A percentile compares a stretch with the other conserved stretches of the same genome.
Evolutionary conservation across 2,329 filamentous ascomycete genomes (phyloP).

Genomic region (Pezicula neosporulosa): DNA sequence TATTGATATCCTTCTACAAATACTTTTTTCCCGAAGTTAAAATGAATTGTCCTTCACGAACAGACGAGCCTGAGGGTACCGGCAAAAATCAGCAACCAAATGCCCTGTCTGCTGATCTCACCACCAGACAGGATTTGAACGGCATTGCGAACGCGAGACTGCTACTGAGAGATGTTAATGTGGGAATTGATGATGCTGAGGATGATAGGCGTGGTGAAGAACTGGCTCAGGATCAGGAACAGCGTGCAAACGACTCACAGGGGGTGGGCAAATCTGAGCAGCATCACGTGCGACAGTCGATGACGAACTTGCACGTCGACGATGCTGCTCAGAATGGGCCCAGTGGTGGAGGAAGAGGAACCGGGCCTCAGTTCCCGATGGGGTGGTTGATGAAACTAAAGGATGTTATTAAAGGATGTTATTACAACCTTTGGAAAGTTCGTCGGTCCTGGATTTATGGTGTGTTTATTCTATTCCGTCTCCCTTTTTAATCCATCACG

Average conservation of each 20-base stretch:
- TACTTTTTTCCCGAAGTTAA: conserved; percentile 17
- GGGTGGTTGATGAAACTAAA: not conserved
- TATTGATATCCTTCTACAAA: not conserved
- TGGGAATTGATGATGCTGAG: conserved; percentile 23
- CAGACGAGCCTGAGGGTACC: conserved; percentile 50
- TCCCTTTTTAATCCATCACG: not conserved
- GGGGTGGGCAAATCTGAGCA: not conserved
- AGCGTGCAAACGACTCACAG: not conserved
- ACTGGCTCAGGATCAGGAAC: not conserved
- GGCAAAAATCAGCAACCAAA: conserved; percentile 61
- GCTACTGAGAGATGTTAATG: conserved; percentile 39
- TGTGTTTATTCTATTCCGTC: conserved; percentile 1
- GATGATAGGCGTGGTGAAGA: not conserved
- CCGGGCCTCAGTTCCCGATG: not conserved
- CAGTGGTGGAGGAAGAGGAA: not conserved
- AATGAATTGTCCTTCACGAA: conserved; percentile 66
- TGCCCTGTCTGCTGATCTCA: conserved; percentile 53
- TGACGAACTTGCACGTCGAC: not conserved
- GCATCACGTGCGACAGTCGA: not conserved
- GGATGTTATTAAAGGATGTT: conserved; percentile 19
- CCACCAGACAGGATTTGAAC: conserved; percentile 59
- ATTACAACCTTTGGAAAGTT: conserved; percentile 44
- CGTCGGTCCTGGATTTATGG: conserved; percentile 50
- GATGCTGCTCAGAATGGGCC: not conserved
- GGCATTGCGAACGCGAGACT: conserved; percentile 54